A percentile compares a stretch with the other conserved stretches of the same genome.
phyloP scores from a whole-genome alignment of 352 stramenopile species.

The Phytophthora cajani region DNA sequence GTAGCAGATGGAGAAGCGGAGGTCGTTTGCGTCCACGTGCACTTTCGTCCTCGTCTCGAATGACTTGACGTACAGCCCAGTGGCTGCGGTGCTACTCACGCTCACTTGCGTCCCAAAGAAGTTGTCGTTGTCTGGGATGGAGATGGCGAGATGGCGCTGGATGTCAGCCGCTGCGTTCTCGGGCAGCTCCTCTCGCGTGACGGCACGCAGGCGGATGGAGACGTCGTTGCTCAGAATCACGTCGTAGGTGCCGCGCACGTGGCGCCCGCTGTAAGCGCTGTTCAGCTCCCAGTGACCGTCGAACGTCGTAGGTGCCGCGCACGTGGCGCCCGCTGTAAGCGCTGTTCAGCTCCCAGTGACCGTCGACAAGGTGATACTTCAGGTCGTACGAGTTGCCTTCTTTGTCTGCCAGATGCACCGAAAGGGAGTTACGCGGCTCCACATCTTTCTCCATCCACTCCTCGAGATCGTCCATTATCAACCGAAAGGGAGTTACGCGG shows the following conservation, averaged over 20 bases:
- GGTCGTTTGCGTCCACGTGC: conserved; percentile 22
- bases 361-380: conserved; percentile 49
- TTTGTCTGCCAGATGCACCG: conserved; percentile 31
- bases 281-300: conserved; percentile 30
- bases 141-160: conserved; percentile 32
- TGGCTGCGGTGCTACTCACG: conserved; percentile 18
- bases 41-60: conserved; percentile 31
- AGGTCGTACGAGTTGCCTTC: conserved; percentile 31
- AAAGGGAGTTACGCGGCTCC: conserved; percentile 16
- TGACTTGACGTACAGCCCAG: conserved; percentile 32
- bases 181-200: conserved; percentile 24
- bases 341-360: conserved; percentile 37
- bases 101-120: conserved; percentile 35
- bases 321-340: conserved; percentile 21
- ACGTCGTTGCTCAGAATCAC: conserved; percentile 39
- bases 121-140: conserved; percentile 16
- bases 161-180: conserved; percentile 19
- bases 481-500: conserved; percentile 24
- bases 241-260: conserved; percentile 38
- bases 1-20: conserved; percentile 37
- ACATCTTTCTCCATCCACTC: conserved; percentile 25
- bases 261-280: conserved; percentile 12
- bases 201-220: conserved; percentile 42
- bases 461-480: conserved; percentile 42
- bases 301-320: conserved; percentile 38